phyloP scores from a whole-genome alignment of 2,329 filamentous ascomycete species.

The Aspergillus sojae region DNA sequence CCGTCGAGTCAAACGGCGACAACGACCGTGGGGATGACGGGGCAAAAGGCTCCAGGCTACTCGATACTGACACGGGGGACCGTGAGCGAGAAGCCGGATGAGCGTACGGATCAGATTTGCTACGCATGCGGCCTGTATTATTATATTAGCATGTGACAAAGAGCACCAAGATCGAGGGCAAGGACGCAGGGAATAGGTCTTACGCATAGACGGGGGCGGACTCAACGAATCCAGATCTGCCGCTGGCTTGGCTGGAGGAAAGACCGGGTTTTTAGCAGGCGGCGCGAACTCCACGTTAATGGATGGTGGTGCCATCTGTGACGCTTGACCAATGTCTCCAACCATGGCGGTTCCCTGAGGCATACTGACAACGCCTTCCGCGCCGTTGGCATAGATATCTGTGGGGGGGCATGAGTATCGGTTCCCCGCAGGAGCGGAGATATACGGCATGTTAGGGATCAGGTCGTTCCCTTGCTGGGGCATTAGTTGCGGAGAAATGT shows the following conservation, averaged over 20 bases:
- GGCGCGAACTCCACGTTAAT: conserved; percentile 95
- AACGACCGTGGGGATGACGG: conserved; percentile 44
- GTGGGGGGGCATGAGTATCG: conserved; percentile 52
- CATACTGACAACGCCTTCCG: conserved; percentile 51
- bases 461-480: conserved; percentile 75
- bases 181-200: conserved; percentile 16
- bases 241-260: conserved; percentile 68
- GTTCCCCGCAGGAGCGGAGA: conserved; percentile 50
- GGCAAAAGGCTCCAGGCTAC: conserved; percentile 35
- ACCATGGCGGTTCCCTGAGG: conserved; percentile 50
- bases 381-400: conserved; percentile 54
- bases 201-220: conserved; percentile 71
- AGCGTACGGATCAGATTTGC: conserved; percentile 64
- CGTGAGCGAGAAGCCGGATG: conserved; percentile 46
- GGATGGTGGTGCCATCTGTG: conserved; percentile 84
- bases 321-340: conserved; percentile 66
- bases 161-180: background rate
- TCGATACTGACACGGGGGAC: conserved; percentile 38
- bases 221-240: conserved; percentile 76
- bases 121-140: conserved; percentile 55
- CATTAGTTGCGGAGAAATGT: conserved; percentile 64
- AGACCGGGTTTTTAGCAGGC: conserved; percentile 65
- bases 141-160: conserved; percentile 9
- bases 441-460: conserved; percentile 43
- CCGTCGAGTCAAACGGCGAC: conserved; percentile 43